Evolutionary conservation across 78 protist species (phyloP).

Genomic region (Dictyostelium purpureum): DNA sequence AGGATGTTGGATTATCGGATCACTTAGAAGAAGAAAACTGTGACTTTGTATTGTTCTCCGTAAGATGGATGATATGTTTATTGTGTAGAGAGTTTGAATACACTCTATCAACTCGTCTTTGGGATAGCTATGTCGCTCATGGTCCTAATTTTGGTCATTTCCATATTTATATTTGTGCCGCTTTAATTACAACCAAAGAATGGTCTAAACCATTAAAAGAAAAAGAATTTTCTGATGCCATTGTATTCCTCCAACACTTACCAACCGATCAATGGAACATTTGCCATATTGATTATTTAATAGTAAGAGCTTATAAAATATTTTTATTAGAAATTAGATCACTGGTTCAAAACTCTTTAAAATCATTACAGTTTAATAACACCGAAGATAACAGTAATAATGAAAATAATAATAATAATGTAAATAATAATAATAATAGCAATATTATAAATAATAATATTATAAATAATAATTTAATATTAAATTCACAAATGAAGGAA

Average conservation of each 20-base stretch:
- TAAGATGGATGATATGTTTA: constrained; percentile 76
- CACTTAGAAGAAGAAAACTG: constrained; percentile 59
- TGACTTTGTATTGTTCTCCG: constrained; percentile 57
- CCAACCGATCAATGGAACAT: constrained; percentile 66
- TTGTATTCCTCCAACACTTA: constrained; percentile 55
- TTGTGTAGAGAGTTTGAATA: constrained; percentile 63
- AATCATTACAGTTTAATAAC: background rate
- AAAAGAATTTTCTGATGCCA: constrained; percentile 53
- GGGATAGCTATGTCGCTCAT: constrained; percentile 74
- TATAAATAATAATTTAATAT: constrained; percentile 2
- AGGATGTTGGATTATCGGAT: constrained; percentile 17
- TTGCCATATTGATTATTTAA: constrained; percentile 55
- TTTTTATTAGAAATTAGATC: constrained; percentile 59
- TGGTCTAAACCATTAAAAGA: constrained; percentile 27
- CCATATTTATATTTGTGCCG: constrained; percentile 71
- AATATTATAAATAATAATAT: constrained; percentile 16
- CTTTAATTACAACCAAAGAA: constrained; percentile 45
- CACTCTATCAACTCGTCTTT: constrained; percentile 28
- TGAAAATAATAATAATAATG: constrained; percentile 3
- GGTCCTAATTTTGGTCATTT: constrained; percentile 78
- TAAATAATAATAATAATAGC: constrained; percentile 21
- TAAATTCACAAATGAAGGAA: constrained; percentile 26
- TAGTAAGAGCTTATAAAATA: constrained; percentile 69
- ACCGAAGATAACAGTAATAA: background rate
- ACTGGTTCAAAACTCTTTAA: constrained; percentile 33